Conservation (phyloP, 2,329 filamentous ascomycete genomes). For the Aspergillus fumigatus region DNA sequence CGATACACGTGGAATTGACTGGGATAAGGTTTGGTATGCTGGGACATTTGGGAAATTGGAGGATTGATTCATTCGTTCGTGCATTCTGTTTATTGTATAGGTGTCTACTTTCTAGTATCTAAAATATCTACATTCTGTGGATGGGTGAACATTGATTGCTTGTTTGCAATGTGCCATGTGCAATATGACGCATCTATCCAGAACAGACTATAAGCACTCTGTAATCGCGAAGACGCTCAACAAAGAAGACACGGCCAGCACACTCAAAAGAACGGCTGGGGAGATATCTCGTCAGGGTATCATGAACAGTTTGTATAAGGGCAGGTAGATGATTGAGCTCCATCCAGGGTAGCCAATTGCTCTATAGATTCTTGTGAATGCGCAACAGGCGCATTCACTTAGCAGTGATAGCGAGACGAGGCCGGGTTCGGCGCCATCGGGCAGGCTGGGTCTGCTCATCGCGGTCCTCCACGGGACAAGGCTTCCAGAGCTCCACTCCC, state of each 20-base stretch:
- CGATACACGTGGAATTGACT: background rate
- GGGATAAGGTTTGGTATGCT: background rate
- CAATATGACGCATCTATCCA: background rate
- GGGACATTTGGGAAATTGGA: background rate
- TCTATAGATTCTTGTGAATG: background rate
- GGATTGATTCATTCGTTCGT: background rate
- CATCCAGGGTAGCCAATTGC: background rate
- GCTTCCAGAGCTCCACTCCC: background rate
- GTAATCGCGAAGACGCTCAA: background rate
- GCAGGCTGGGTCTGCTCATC: background rate
- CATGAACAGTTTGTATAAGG: background rate
- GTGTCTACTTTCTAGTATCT: background rate
- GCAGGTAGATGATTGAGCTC: background rate
- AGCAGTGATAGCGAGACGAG: background rate
- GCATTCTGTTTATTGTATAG: background rate
- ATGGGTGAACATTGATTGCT: background rate
- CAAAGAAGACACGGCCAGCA: background rate
- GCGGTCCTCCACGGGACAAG: background rate
- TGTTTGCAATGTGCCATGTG: background rate
- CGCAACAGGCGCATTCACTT: background rate
- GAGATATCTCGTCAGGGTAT: background rate
- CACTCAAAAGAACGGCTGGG: background rate
- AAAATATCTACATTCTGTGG: background rate
- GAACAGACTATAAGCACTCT: background rate
- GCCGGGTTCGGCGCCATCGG: background rate